Conservation (phyloP, 129 eudicot genomes). For the Chrysanthemum makinoi region DNA sequence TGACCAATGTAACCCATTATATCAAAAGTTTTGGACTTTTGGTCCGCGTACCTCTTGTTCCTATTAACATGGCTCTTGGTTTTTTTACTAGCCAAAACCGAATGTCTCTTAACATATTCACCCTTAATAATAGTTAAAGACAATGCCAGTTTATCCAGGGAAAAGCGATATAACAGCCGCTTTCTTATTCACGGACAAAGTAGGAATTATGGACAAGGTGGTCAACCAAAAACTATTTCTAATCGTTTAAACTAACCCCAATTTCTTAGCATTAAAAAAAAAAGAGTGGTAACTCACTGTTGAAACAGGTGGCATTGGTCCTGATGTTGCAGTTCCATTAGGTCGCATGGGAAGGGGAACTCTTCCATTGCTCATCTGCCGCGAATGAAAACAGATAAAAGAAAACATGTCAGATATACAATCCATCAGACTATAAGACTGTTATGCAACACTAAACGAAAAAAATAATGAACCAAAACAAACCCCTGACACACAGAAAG, state of each 20-base stretch:
- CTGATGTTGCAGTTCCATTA: constrained; percentile 43
- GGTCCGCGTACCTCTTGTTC: neutral
- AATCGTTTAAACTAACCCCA: too few relatives aligned
- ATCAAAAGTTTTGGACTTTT: too few relatives aligned
- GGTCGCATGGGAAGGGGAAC: constrained; percentile 47
- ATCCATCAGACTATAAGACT: neutral
- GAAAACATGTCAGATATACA: neutral
- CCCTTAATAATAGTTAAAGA: too few relatives aligned
- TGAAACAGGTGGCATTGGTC: constrained; percentile 34
- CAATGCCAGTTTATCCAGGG: neutral
- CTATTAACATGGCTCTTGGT: neutral
- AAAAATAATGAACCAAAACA: too few relatives aligned
- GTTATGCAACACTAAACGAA: neutral
- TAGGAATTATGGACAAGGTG: neutral
- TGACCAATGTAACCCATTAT: neutral
- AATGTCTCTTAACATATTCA: too few relatives aligned
- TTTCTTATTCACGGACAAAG: neutral
- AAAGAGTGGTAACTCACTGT: constrained; percentile 28
- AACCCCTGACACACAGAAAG: neutral
- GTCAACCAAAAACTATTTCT: too few relatives aligned
- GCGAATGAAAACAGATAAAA: neutral
- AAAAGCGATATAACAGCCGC: too few relatives aligned
- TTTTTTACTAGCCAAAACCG: neutral
- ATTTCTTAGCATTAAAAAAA: too few relatives aligned
- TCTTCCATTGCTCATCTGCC: constrained; percentile 54